Percentiles rank a stretch among this genome's conserved stretches.
These are phyloP conservation scores for Diaporthe sp. DNA, from an alignment of 2,329 filamentous ascomycete species.

Conservation along the genomic window DNA sequence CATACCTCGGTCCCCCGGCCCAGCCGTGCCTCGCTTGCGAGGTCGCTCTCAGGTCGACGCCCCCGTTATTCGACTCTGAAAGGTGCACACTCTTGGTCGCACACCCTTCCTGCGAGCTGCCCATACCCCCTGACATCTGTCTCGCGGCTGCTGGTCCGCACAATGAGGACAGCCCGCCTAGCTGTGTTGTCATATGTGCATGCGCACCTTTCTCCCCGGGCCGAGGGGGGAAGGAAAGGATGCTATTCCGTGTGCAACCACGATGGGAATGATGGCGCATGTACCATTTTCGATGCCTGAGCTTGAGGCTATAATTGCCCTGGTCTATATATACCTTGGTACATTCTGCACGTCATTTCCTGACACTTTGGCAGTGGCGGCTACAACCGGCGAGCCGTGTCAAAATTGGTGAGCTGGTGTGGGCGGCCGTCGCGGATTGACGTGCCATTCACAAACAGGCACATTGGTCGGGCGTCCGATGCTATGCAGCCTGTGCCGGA, in stretches of 20 bases:
- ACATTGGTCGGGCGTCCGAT: slow-evolving; percentile 12
- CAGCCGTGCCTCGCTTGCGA: not conserved
- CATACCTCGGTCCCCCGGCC: not conserved
- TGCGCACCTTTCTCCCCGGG: too few species aligned
- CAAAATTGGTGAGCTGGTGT: not conserved
- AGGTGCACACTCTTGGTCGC: not conserved
- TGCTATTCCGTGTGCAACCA: not conserved
- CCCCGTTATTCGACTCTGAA: too few species aligned
- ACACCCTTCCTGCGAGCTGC: not conserved
- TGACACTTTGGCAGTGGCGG: not conserved
- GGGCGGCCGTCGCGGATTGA: not conserved
- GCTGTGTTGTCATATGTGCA: not conserved
- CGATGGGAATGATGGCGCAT: not conserved
- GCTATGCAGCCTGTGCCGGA: not conserved
- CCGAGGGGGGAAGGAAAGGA: not conserved
- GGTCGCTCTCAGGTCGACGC: not conserved
- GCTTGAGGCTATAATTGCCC: not conserved
- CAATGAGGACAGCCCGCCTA: not conserved
- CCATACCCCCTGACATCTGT: too few species aligned
- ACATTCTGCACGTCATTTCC: not conserved
- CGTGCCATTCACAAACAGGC: not conserved
- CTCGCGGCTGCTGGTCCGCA: not conserved
- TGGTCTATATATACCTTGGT: not conserved
- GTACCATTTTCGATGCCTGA: not conserved
- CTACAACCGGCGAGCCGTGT: not conserved